Percentiles rank a stretch among this genome's conserved stretches.
Conservation (phyloP, 192 early-diverging fungal genomes). For the Backusella australiensis region DNA sequence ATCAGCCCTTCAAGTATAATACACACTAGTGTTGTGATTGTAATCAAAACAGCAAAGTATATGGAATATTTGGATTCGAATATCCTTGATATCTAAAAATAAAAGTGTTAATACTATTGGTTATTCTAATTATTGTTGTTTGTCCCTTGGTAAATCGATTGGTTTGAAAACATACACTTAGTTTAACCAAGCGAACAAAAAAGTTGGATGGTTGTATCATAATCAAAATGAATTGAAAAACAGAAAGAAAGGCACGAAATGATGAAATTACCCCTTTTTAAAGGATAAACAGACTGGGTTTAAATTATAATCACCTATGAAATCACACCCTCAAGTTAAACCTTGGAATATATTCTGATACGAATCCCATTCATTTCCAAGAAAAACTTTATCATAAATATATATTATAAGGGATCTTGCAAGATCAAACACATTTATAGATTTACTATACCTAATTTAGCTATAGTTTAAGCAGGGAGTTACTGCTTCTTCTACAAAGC, state of each 20-base stretch:
- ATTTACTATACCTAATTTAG: background rate
- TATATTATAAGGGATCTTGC: background rate
- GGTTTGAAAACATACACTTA: background rate
- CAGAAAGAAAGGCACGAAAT: background rate
- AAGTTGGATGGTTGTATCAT: background rate
- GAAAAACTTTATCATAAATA: background rate
- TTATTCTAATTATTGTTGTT: background rate
- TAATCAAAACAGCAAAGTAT: conserved; percentile 10
- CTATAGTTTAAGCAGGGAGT: background rate
- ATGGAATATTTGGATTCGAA: background rate
- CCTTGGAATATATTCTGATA: background rate
- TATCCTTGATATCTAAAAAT: background rate
- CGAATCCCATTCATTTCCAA: background rate
- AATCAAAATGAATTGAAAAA: background rate
- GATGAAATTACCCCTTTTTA: background rate
- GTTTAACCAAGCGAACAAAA: conserved; percentile 6
- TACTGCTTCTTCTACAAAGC: too few relatives aligned
- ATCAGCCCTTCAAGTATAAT: conserved; percentile 14
- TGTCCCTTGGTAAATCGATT: background rate
- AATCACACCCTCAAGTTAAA: background rate
- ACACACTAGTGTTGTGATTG: conserved; percentile 12
- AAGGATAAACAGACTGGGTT: background rate
- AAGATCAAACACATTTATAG: background rate
- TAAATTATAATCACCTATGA: background rate
- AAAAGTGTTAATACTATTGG: background rate